Conservation (phyloP, 768 basidiomycete species). For the Amanita pseudoporphyria region DNA sequence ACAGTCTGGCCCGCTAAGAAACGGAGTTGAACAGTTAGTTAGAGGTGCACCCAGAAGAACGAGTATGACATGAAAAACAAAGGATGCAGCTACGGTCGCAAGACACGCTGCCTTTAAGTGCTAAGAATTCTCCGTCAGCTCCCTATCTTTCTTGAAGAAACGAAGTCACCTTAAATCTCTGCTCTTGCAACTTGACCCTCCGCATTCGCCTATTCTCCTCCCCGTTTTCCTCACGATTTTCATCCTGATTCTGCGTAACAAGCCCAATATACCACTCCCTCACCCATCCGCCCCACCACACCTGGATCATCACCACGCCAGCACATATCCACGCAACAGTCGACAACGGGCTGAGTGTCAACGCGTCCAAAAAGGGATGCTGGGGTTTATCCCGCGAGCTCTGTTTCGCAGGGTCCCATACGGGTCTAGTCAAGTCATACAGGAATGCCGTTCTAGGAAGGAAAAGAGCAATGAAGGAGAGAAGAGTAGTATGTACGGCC, state of each 20-base stretch:
- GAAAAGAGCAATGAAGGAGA: conserved; percentile 56
- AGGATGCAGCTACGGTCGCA: conserved; percentile 42
- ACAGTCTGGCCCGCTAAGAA: conserved; percentile 3
- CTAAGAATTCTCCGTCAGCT: too few species aligned
- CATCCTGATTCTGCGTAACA: conserved; percentile 23
- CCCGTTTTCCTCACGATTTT: too few species aligned
- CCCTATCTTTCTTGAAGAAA: background rate
- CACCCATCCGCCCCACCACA: conserved; percentile 69
- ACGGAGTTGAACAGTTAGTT: conserved; percentile 32
- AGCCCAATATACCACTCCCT: conserved; percentile 46
- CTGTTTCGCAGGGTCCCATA: conserved; percentile 20
- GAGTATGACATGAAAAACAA: conserved; percentile 36
- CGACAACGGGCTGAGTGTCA: conserved; percentile 50
- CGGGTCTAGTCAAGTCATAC: conserved; percentile 24
- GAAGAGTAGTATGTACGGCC: conserved; percentile 56
- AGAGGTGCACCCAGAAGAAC: conserved; percentile 74
- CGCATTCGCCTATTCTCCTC: conserved; percentile 34
- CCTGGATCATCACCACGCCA: conserved; percentile 46
- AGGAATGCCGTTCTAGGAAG: conserved; percentile 55
- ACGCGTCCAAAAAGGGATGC: conserved; percentile 53
- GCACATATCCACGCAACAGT: conserved; percentile 49
- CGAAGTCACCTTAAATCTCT: conserved; percentile 30
- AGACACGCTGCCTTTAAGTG: conserved; percentile 38
- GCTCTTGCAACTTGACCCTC: conserved; percentile 26
- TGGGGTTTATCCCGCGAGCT: conserved; percentile 57